Evolutionary conservation across 179 eudicot species (phyloP).

Genomic region (Beta corolliflora): DNA sequence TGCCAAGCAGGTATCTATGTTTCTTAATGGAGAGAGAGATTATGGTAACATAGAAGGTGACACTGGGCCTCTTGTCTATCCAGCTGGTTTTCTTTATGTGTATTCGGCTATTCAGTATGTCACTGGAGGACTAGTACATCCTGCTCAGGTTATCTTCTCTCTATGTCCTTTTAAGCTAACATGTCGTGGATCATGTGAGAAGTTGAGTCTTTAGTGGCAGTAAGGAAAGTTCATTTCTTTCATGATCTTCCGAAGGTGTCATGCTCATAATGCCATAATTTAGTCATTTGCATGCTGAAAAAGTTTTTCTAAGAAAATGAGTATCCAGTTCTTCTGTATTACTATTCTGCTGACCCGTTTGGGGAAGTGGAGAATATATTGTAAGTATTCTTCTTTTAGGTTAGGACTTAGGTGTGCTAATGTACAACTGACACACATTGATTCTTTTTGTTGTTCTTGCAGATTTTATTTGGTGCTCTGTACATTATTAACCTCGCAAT

Average conservation of each 20-base stretch:
- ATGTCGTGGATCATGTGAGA: neutral
- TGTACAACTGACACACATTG: slow-evolving; percentile 4
- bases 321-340: neutral
- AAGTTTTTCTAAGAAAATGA: neutral
- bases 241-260: neutral
- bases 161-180: neutral
- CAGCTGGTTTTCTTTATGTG: slow-evolving; percentile 91
- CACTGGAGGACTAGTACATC: slow-evolving; percentile 76
- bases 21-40: slow-evolving; percentile 86
- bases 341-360: neutral
- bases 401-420: neutral
- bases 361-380: neutral
- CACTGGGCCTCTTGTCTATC: slow-evolving; percentile 95
- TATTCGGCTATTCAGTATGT: slow-evolving; percentile 78
- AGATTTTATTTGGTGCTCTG: slow-evolving; percentile 78
- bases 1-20: slow-evolving; percentile 64
- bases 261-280: neutral
- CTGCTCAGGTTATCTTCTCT: slow-evolving; percentile 66
- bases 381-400: neutral
- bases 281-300: too few relatives aligned
- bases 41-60: slow-evolving; percentile 86
- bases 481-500: slow-evolving; percentile 85
- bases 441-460: slow-evolving; percentile 31
- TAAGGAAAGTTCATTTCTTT: neutral
- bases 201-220: neutral